Evolutionary conservation across 2,329 filamentous ascomycete genomes (phyloP), one percentile per base, ranked within the genome.

Genomic region (Calonectria honghensis): DNA sequence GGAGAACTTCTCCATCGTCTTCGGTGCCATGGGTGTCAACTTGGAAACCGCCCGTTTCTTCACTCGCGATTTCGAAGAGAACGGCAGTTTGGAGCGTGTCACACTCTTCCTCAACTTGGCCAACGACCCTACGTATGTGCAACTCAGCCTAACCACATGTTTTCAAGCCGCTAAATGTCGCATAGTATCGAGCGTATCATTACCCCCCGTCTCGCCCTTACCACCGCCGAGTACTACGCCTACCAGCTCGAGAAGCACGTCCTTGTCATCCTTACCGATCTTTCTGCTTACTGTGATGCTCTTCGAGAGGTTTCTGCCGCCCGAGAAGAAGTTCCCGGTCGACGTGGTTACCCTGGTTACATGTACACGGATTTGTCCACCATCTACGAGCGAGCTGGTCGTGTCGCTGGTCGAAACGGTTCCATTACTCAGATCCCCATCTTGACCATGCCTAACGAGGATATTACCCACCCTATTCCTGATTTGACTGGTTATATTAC

Each of bases 341-440:
- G 97, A 86, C 96, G 97, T 93, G 97, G 97, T 91, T 99, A 97
- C 90, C 97, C 97, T 69, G 97, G 97, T 95, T 99, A 99, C 91
- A 99, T 99, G 97, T 99, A 99, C 91, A 99, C 97, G 81, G 97
- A 99, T 92, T 94, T 99, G 93, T 98, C 97, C 74, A 99, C 97
- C 84, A 98, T 99, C 83, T 99, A 99, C 90, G 97, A 99, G 89
- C 96, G 97, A 89, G 97, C 97, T 81, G 97, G 97, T 84, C 97
- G 97, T 94, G 97, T 99, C 66, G 90, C 95, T 83, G 97, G 97
- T 81, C 95, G 97, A 81, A 98, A 98, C 83, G 97, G 97, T 75
- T 99, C 97, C 82, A 99, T 99, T 82, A 99, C 97, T 27, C 97
- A 99, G 88, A 98, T 99, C 82, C 97, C 97, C 75, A 99, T 99